Percentiles rank a stretch among this genome's conserved stretches.
Evolutionary conservation across 1,139 yeast genomes (phyloP).

Genomic region (Suhomyces taliae): DNA sequence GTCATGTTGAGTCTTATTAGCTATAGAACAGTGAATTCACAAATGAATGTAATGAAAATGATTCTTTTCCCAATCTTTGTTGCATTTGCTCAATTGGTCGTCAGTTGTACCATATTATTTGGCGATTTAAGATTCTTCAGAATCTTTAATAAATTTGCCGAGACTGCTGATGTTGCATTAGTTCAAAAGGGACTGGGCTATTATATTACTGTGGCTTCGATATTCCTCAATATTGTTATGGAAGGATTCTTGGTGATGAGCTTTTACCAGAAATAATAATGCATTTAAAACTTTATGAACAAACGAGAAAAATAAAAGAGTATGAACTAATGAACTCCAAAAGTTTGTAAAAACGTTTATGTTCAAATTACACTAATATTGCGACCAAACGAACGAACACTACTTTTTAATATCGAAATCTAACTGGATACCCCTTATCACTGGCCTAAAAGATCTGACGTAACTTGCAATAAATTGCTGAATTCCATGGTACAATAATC

Average conservation of each 20-base stretch:
- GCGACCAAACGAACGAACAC: no score
- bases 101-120: constrained; percentile 1
- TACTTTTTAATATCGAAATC: no score
- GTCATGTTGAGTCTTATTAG: constrained; percentile 1
- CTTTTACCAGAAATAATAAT: neutral
- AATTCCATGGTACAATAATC: no score
- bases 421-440: no score
- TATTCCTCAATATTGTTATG: neutral
- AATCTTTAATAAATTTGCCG: neutral
- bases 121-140: constrained; percentile 5
- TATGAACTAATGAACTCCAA: no score
- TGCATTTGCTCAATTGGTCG: constrained; percentile 1
- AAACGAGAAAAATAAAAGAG: no score
- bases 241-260: neutral
- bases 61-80: constrained; percentile 3
- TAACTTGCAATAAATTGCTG: no score
- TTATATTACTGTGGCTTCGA: constrained; percentile 3
- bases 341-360: no score
- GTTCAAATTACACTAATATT: no score
- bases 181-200: constrained; percentile 3
- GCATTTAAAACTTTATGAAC: neutral
- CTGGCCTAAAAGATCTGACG: no score
- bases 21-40: neutral
- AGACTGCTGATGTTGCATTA: constrained; percentile 1
- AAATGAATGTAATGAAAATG: constrained; percentile 1